Evolutionary conservation across 805 yeast species (phyloP), one percentile per base, ranked within the genome.

Genomic region (Saturnispora zaruensis): DNA sequence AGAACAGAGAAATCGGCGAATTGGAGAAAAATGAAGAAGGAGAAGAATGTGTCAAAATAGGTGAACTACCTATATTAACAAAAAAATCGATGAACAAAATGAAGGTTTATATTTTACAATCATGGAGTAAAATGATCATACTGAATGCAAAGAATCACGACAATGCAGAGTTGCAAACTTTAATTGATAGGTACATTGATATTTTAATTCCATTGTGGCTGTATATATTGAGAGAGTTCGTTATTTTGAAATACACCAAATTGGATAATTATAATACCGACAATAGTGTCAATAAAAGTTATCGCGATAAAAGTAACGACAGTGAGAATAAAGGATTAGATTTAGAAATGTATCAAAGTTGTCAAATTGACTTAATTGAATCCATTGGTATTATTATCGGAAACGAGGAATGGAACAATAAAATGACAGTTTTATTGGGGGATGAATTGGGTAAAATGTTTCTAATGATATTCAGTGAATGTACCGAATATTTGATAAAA

Each of bases 171-270:
- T 61, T 88, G 26, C 65, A 70, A 4, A 68, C 63, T 2, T 68
- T 84, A 28, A 69, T 83, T 13, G 67, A 69, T 16, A 79, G 80
- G 30, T 82, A 87, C 59, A 72, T 80, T 46, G 73, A 71, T 5
- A 64, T 77, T 18, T 72, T 93, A 50, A 75, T 79, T 0, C 86
- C 96, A 0, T 66, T 88, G 47, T 93, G 98, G 98, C 74, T 87
- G 4, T 68, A 82, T 5, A 73, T 84, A 0, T 64, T 93, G 51
- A 75, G 86, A 46, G 96, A 90, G 51, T 86, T 74, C 59, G 84
- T 95, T 0, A 73, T 80, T 57, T 61, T 81, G 32, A 81, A 79
- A 57, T 84, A 83, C 21, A 36, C 20, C 11, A 36, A 36, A 36
- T 18, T 16, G 18, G 20, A 20, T 36, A 14, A 3, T 9, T 8